phyloP scores from a whole-genome alignment of 2,329 filamentous ascomycete genomes.

The Aspergillus costaricaensis region DNA sequence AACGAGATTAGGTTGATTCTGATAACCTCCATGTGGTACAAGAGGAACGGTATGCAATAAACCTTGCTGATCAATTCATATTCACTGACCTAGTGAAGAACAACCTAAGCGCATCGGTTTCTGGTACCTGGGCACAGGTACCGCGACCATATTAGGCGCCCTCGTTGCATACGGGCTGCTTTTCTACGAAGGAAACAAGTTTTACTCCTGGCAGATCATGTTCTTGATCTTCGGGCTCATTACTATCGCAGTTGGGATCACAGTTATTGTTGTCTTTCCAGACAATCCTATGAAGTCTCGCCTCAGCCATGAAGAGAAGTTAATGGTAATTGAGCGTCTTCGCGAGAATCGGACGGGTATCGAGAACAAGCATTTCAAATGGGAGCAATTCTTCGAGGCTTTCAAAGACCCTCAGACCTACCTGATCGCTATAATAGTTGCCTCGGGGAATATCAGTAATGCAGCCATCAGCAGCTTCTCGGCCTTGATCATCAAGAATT shows the following conservation, averaged over 20 bases:
- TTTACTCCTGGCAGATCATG: slow-evolving; percentile 54
- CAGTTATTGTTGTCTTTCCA: slow-evolving; percentile 43
- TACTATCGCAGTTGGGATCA: slow-evolving; percentile 42
- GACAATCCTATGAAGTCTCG: slow-evolving; percentile 45
- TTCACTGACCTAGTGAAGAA: slow-evolving; percentile 41
- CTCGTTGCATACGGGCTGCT: slow-evolving; percentile 58
- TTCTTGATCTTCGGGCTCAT: slow-evolving; percentile 50
- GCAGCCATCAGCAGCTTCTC: slow-evolving; percentile 48
- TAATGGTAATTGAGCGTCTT: slow-evolving; percentile 44
- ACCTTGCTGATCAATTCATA: not conserved
- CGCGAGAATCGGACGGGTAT: slow-evolving; percentile 53
- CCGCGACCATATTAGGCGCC: slow-evolving; percentile 57
- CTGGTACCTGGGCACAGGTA: slow-evolving; percentile 63
- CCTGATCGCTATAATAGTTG: slow-evolving; percentile 39
- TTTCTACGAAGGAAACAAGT: slow-evolving; percentile 46
- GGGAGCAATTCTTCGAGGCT: slow-evolving; percentile 48
- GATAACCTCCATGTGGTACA: slow-evolving; percentile 59
- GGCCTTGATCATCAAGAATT: slow-evolving; percentile 44
- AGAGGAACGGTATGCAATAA: slow-evolving; percentile 35
- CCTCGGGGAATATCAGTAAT: slow-evolving; percentile 43
- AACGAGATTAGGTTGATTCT: slow-evolving; percentile 48
- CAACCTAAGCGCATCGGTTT: slow-evolving; percentile 61
- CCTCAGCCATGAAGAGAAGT: slow-evolving; percentile 41
- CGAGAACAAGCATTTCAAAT: slow-evolving; percentile 54
- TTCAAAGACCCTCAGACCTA: slow-evolving; percentile 49